Conservation (phyloP, 2,329 filamentous ascomycete genomes). For the Rutstroemia sp. region DNA sequence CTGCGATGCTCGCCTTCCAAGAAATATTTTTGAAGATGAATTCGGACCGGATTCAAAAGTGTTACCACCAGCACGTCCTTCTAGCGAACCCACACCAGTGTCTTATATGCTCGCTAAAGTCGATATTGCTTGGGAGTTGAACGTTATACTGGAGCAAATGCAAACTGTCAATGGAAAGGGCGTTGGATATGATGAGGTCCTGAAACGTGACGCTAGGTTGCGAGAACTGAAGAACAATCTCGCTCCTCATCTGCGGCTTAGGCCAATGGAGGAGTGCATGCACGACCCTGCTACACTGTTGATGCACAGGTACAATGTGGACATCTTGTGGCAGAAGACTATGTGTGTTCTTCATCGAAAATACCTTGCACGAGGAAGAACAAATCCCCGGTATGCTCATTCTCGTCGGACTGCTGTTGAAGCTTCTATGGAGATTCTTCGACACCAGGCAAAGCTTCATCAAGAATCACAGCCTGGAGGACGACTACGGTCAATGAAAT, state of each 20-base stretch:
- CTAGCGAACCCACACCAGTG: conserved; percentile 65
- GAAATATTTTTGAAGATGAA: conserved; percentile 77
- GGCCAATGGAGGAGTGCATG: conserved; percentile 64
- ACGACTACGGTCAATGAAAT: conserved; percentile 64
- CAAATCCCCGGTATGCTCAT: conserved; percentile 75
- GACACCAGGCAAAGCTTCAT: conserved; percentile 69
- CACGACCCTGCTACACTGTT: conserved; percentile 78
- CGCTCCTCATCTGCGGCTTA: conserved; percentile 72
- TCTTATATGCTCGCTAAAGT: conserved; percentile 71
- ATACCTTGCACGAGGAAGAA: conserved; percentile 70
- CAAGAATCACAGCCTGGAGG: conserved; percentile 66
- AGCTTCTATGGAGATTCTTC: conserved; percentile 73
- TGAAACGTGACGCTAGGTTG: conserved; percentile 54
- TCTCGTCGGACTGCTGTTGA: conserved; percentile 81
- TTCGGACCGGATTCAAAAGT: conserved; percentile 61
- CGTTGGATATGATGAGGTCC: conserved; percentile 56
- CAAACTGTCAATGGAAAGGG: conserved; percentile 45
- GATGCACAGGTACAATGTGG: conserved; percentile 76
- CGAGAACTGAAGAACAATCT: conserved; percentile 57
- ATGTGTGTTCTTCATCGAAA: conserved; percentile 84
- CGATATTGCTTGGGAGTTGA: conserved; percentile 56
- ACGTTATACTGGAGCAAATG: conserved; percentile 62
- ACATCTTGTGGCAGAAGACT: conserved; percentile 82
- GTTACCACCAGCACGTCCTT: conserved; percentile 60
- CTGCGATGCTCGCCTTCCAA: conserved; percentile 67